Conservation (phyloP, 2,329 filamentous ascomycete genomes). For the Passalora sequoiae region DNA sequence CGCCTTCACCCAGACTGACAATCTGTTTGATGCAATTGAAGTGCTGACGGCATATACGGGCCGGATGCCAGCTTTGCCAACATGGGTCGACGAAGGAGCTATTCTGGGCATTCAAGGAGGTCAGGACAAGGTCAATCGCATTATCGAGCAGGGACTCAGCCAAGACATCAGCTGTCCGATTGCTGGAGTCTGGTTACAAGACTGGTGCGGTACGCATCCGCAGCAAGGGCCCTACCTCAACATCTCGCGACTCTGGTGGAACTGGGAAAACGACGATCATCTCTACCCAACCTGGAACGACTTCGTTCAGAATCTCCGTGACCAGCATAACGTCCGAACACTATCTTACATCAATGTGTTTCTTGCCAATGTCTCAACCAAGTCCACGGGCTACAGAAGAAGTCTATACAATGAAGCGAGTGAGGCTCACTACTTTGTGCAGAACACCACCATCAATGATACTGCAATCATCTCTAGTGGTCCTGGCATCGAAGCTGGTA, state of each 20-base stretch:
- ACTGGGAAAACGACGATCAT: slow-evolving; percentile 35
- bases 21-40: slow-evolving; percentile 33
- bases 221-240: slow-evolving; percentile 34
- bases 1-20: slow-evolving; percentile 20
- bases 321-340: slow-evolving; percentile 31
- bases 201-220: slow-evolving; percentile 35
- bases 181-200: slow-evolving; percentile 36
- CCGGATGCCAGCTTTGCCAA: slow-evolving; percentile 32
- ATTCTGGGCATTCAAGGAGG: slow-evolving; percentile 38
- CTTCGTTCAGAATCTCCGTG: slow-evolving; percentile 33
- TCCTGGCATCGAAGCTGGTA: slow-evolving; percentile 35
- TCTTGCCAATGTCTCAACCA: slow-evolving; percentile 34
- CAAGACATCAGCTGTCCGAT: slow-evolving; percentile 29
- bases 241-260: slow-evolving; percentile 38
- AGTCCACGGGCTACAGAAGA: slow-evolving; percentile 30
- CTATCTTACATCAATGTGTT: slow-evolving; percentile 36
- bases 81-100: slow-evolving; percentile 31
- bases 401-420: slow-evolving; percentile 34
- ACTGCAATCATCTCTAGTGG: slow-evolving; percentile 36
- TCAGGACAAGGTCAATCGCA: slow-evolving; percentile 33
- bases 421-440: slow-evolving; percentile 30
- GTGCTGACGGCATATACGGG: slow-evolving; percentile 34
- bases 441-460: slow-evolving; percentile 34
- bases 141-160: slow-evolving; percentile 31
- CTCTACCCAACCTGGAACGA: slow-evolving; percentile 36